Percentiles rank a stretch among this genome's conserved stretches.
Evolutionary conservation across 2,329 filamentous ascomycete genomes (phyloP).

Genomic region (Chalaropsis thielavioides): DNA sequence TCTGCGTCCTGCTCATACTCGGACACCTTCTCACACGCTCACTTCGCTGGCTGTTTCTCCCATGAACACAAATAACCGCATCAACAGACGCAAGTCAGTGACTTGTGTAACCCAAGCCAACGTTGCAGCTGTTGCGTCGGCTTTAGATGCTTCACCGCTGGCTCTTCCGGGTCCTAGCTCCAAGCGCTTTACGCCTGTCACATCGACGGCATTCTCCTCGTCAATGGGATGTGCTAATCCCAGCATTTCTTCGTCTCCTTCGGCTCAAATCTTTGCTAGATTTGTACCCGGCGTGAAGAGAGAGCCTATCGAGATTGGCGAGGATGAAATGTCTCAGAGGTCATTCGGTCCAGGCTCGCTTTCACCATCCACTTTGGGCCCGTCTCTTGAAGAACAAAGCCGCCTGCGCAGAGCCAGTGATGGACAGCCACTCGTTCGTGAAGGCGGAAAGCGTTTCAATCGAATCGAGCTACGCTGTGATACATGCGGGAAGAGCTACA

Average conservation of each 20-base stretch:
- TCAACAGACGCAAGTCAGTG: constrained; percentile 89
- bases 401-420: constrained; percentile 60
- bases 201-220: constrained; percentile 3
- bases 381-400: constrained; percentile 32
- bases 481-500: constrained; percentile 98
- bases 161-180: constrained; percentile 27
- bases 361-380: background rate
- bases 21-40: constrained; percentile 69
- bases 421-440: constrained; percentile 67
- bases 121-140: constrained; percentile 31
- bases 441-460: constrained; percentile 68
- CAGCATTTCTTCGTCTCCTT: constrained; percentile 33
- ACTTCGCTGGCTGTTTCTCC: constrained; percentile 44
- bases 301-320: constrained; percentile 36
- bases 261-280: constrained; percentile 51
- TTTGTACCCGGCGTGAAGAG: constrained; percentile 36
- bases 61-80: constrained; percentile 70
- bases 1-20: constrained; percentile 50
- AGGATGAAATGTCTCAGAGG: constrained; percentile 49
- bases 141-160: constrained; percentile 25
- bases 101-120: constrained; percentile 34
- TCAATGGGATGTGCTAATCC: constrained; percentile 2
- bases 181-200: constrained; percentile 9
- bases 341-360: constrained; percentile 37
- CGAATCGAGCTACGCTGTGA: constrained; percentile 85